Base-by-base conservation (phyloP, 257 asterid genomes). In the Anisodus tanguticus region DNA sequence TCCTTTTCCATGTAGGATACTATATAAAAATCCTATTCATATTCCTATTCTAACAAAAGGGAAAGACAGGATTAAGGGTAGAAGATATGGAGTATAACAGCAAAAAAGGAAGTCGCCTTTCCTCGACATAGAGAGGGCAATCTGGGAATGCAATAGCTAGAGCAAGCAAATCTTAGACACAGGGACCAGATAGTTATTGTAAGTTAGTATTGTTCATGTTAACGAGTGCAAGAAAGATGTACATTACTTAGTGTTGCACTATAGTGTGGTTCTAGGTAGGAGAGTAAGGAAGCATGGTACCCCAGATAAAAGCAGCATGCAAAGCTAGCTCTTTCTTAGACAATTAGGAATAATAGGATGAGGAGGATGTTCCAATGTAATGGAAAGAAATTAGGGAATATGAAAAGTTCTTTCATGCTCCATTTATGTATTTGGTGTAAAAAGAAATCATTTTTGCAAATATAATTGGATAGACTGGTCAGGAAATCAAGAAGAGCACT, bases 151-250 rank as follows among this genome's bases (percentile, higher is more conserved):
- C 45, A 66, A 66, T 66, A 66, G 45, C 26, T 31, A 35, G 72
- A 31, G 72, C 72, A 66, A 66, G 72, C 72, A 31, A 66, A 11
- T 66, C 72, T 31, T 66, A 64, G 43, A 66, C 71, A 64, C 13
- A 31, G 72, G 10, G 72, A 64, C 26, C 41, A 26, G 35, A 26
- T 64, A 26, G 71, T 64, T 26, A 64, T 5, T 64, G 41, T 12
- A 11, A 66, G 72, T 66, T 31, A 35, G 72, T 66, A 66, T 31
- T 64, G n/a, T 11, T 66, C 45, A 66, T 66, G n/a, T 45, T 45
- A 66, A 66, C 45, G n/a, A 66, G 72, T 66, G n/a, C 72, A 66
- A 66, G 72, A 66, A 66, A 66, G n/a, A 66, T 66, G 72, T 66
- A 31, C 72, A 31, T 66, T 66, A 66, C n/a, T 66, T 66, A 66